These are phyloP conservation scores for Tetragonia tetragonoides DNA, from an alignment of 148 eudicot species.

Conservation along the genomic window DNA sequence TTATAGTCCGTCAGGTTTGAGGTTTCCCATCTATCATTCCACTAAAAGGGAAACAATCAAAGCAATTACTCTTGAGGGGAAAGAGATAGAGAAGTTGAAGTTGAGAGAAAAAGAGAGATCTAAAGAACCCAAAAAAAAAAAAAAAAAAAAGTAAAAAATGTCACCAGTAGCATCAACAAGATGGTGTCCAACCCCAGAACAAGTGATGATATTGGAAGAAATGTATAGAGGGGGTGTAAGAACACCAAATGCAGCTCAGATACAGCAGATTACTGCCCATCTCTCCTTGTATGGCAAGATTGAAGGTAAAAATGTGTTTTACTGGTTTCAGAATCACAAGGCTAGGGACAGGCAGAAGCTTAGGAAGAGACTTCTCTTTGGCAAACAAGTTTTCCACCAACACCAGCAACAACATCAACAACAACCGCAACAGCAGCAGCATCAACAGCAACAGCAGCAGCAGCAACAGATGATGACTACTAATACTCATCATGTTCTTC, in stretches of 20 bases:
- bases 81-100: no score
- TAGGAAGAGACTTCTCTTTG: constrained; percentile 29
- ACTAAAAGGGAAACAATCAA: no score
- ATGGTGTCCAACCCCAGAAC: constrained; percentile 94
- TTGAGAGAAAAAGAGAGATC: background rate
- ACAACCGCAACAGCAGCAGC: background rate
- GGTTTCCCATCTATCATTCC: background rate
- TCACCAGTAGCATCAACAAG: constrained; percentile 54
- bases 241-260: constrained; percentile 74
- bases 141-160: constrained; percentile 13
- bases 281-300: constrained; percentile 74
- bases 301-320: constrained; percentile 85
- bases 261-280: constrained; percentile 78
- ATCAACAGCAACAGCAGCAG: background rate
- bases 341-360: constrained; percentile 85
- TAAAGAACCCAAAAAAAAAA: background rate
- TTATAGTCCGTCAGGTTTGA: constrained; percentile 12
- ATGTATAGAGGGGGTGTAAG: constrained; percentile 70
- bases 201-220: constrained; percentile 82
- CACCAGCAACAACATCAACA: constrained; percentile 12
- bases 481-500: no score
- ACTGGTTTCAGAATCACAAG: constrained; percentile 96
- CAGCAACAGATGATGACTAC: background rate
- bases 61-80: no score
- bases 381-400: constrained; percentile 16